Base-by-base conservation (phyloP, 352 stramenopile species). In the Thalassiosira livingstoniorum region DNA sequence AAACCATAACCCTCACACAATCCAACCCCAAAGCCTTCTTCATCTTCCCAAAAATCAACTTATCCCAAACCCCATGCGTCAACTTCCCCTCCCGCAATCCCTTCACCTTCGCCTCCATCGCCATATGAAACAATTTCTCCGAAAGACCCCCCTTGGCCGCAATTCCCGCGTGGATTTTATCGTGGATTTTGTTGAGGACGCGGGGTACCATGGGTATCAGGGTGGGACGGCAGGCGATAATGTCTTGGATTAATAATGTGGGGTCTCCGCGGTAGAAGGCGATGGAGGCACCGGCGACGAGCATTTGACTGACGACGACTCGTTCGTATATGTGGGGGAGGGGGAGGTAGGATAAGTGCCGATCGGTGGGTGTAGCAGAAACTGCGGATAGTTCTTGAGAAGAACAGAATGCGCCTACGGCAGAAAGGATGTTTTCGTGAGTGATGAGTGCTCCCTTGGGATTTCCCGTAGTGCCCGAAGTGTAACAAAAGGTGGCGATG, bases 271-370 rank as follows among this genome's bases (percentile, higher is more conserved):
- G 92, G 42, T 93, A 98, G 85, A 99, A 99, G 0, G 95, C 97
- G 27, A 99, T 92, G 37, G 91, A 92, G 15, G 89, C 95, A 2
- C 97, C 97, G 5, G 79, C 73, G 4, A 85, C 84, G 23, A 98
- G 88, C 15, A 97, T 82, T 54, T 91, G 87, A 21, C 80, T 78
- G n/a, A 96, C 88, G 23, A 98, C 92, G 5, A 95, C 90, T 13
- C 97, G 92, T 91, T 99, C 97, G 75, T 98, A 98, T 71, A 99
- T 98, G 87, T 99, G 97, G 2, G 97, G 95, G 21, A 99, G 87
- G 21, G 97, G 97, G 55, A 99, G 89, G 83, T 98, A 99, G 4
- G 95, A 98, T 37, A 99, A 86, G 85, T 99, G 96, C 23, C 97
- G 91, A 75, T 97, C 96, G 21, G 89, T 88, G 5, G 78, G 82